Evolutionary conservation across 169 alveolate species (phyloP), one percentile per base, ranked within the genome.

Genomic region (Plasmodium adleri): DNA sequence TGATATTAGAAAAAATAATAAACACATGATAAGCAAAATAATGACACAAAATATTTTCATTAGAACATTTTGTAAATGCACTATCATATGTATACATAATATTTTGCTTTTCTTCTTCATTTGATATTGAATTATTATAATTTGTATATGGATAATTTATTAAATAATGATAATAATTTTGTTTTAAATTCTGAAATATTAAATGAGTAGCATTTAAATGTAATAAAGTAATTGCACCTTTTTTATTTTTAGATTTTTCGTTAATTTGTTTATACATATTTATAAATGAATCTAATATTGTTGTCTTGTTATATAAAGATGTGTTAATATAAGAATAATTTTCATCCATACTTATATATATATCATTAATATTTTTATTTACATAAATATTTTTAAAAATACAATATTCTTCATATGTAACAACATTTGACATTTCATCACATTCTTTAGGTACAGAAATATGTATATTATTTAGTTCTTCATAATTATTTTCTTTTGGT

Each of bases 341-440:
- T 15, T 63, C 39, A n/a, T 17, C 20, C 20, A 28, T 59, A 5
- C 50, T 9, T 9, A 15, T 12, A 39, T 39, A 9, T 39, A 39
- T 39, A 28, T 86, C 71, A 28, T 86, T 43, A 17, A 58, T 59
- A 39, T 45, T 71, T 43, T 62, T 20, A 17, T 72, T 49, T 2
- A 59, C 2, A 28, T 86, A 86, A 13, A 86, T 72, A 64, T 86
- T 74, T 49, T 71, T 86, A 86, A 86, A 86, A 24, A 86, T 20
- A 2, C 78, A n/a, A 58, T 86, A 86, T 64, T 64, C 92, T 86
- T 86, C 92, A 67, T 72, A 86, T 26, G 92, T 86, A 52, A 86
- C 24, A 32, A 43, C 2, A 39, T 39, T 39, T 39, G 47, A 0
- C 1, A 39, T 39, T 39, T 39, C 47, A 39, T 39, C 47, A 5